These are phyloP conservation scores for Geum urbanum DNA, from an alignment of 306 rosid species.

Conservation along the genomic window DNA sequence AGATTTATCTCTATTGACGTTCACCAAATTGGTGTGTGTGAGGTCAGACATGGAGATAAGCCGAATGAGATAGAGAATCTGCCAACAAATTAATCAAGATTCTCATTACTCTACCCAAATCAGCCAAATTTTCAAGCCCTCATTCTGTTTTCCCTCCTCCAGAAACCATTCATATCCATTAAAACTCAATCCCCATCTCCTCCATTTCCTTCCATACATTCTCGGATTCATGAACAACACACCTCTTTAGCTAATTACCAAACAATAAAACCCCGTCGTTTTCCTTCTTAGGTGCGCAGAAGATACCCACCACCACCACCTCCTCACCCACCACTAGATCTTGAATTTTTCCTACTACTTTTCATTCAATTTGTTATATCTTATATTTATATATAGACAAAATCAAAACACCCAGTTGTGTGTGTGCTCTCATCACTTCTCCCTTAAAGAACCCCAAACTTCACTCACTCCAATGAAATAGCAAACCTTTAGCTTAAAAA, in stretches of 20 bases:
- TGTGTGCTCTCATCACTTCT: conserved; percentile 10
- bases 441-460: conserved; percentile 16
- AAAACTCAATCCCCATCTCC: conserved; percentile 64
- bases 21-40: not conserved
- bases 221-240: conserved; percentile 1
- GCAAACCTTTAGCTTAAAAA: not conserved
- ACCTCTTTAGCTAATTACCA: conserved; percentile 10
- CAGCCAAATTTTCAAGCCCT: not conserved
- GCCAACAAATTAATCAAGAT: conserved; percentile 30
- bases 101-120: not conserved
- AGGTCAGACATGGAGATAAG: conserved; percentile 35
- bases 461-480: conserved; percentile 31
- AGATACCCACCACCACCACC: conserved; percentile 42
- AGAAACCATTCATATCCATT: conserved; percentile 39
- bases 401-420: not conserved
- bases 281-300: conserved; percentile 41
- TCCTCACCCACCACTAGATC: conserved; percentile 45
- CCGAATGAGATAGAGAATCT: conserved; percentile 41
- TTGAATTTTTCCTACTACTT: conserved; percentile 15
- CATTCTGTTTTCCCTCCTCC: not conserved
- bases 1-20: not conserved
- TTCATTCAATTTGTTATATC: not conserved
- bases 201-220: conserved; percentile 68
- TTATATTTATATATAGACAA: not conserved
- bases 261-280: conserved; percentile 37